Base-by-base conservation (phyloP, 192 early-diverging fungal species). In the Backusella tarrabulga region DNA sequence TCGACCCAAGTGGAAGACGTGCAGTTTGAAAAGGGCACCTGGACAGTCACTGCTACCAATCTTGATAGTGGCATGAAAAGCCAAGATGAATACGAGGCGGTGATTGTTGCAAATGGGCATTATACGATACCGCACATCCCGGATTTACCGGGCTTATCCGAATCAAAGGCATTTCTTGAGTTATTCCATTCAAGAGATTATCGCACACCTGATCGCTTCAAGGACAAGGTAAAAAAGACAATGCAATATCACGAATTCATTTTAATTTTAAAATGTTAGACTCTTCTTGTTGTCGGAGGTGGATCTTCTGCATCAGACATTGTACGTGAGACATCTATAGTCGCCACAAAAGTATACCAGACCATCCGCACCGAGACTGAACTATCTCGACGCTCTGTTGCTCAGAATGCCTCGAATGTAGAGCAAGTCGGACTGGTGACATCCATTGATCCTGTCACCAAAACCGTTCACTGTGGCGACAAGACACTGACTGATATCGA, bases 261-360 rank as follows among this genome's bases (percentile, higher is more conserved):
- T 46, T 21, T 40, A 14, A 15, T 40, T 3, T 68, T 32, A 50
- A 34, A 23, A 34, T 63, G 21, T 5, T 75, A 87, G 79, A 81
- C 44, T 11, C 79, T 90, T 26, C 74, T 91, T 5, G 87, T 91
- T 8, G 79, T 91, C 2, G 90, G 90, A 17, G 80, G 83, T 34
- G 87, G 84, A 1, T 77, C 81, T n/a, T 89, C 88, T 4, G 89
- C 80, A n/a, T 76, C 76, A 6, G 90, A 91, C 29, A 85, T 89
- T 42, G 81, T 83, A 12, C 76, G 89, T 3, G 83, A 89, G 68
- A 74, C 85, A 23, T 77, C 80, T 63, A 72, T 38, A 9, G 69
- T 75, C 4, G 87, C 88, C 8, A 42, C 23, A 4, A 34, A 66
- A 3, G 83, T 89, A 1, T 84, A 86, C 23, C 74, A 87, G 11